Base-by-base conservation (phyloP, 768 basidiomycete genomes). In the Termitomyces sp. region DNA sequence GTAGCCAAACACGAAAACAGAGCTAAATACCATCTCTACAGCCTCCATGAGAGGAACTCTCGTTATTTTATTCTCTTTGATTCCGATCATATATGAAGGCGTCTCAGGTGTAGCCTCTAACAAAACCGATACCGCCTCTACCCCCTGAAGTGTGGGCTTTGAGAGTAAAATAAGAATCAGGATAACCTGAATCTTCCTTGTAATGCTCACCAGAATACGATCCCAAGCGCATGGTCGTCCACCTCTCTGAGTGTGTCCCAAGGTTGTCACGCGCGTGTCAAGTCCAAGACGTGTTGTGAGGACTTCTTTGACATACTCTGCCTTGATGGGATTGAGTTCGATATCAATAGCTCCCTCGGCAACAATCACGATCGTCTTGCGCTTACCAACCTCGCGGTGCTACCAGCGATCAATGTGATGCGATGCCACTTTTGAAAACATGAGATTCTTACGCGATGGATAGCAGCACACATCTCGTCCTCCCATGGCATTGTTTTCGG, bases 301-400 rank as follows among this genome's bases (percentile, higher is more conserved):
- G 38, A 99, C 84, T 22, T 92, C 81, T 73, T 94, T 98, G 72
- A 99, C 86, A 67, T 94, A 85, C 32, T 92, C 91, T 18, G 94
- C 87, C 45, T 80, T 86, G 68, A 99, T 98, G n/a, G 94, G 94
- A 30, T 96, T 86, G 47, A 98, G 82, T 65, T 90, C 78, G 50
- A 79, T 74, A 70, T 98, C 96, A 49, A 90, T 85, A 10, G 97
- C 96, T 24, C 97, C 97, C 74, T 99, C 97, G 1, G 97, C 96
- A 43, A 98, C 89, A 62, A 99, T 97, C 57, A 99, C 94, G 62
- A 99, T 97, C 1, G 96, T 98, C 76, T 96, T 98, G 64, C 97
- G 87, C 76, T 98, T 98, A 36, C 97, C 97, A 24, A 89, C 75
- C 62, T 82, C 76, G 57, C 97, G 90, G 71, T 98, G 95, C 94